Percentiles rank a stretch among this genome's conserved stretches.
Conservation (phyloP, 371 early-diverging fungal species). For the Mucor saturninus region DNA sequence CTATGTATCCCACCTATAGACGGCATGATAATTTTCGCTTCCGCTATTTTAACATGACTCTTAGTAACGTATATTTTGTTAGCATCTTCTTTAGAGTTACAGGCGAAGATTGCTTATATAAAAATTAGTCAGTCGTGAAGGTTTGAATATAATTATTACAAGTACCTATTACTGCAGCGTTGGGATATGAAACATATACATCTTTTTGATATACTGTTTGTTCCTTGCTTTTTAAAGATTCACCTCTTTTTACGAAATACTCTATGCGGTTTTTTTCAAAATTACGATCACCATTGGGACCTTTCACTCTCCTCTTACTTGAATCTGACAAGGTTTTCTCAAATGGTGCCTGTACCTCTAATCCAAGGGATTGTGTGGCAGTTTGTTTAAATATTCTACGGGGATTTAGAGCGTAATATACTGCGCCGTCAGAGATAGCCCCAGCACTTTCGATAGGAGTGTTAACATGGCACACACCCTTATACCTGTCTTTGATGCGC, state of each 20-base stretch:
- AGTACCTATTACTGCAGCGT: constrained; percentile 5
- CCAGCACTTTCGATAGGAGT: constrained; percentile 30
- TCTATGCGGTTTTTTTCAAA: not conserved
- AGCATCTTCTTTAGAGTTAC: not conserved
- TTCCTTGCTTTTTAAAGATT: not conserved
- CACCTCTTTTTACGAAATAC: constrained; percentile 6
- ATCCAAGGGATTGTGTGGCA: constrained; percentile 24
- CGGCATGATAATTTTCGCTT: not conserved
- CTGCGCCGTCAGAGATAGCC: constrained; percentile 34
- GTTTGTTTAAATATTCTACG: constrained; percentile 16
- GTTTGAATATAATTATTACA: too few relatives aligned
- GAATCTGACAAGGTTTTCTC: not conserved
- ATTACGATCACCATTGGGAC: not conserved
- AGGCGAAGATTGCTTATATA: constrained; percentile 1
- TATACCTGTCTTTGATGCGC: constrained; percentile 6
- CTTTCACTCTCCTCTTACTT: not conserved
- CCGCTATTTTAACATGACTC: not conserved
- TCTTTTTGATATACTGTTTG: not conserved
- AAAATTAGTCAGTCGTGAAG: not conserved
- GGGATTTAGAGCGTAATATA: constrained; percentile 45
- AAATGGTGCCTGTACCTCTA: not conserved
- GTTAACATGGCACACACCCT: constrained; percentile 19
- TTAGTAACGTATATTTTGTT: not conserved
- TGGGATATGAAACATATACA: not conserved
- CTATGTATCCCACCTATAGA: too few relatives aligned